These are phyloP conservation scores for Diplodia mutila DNA, from an alignment of 2,329 filamentous ascomycete species.

Conservation along the genomic window DNA sequence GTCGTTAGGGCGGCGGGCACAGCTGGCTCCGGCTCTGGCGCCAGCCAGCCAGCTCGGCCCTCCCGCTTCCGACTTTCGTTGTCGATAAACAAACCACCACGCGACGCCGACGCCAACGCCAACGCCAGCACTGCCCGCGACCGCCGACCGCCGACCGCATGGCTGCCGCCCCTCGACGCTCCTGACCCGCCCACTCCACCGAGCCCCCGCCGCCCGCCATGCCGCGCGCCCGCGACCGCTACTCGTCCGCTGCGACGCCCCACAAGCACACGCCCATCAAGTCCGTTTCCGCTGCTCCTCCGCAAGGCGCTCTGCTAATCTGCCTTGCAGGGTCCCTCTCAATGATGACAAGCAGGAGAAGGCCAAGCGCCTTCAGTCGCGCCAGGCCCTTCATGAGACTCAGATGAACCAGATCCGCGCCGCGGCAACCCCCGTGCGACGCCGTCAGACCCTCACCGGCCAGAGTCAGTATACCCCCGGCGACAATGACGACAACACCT, in stretches of 20 bases:
- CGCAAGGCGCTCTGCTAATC: conserved; percentile 1
- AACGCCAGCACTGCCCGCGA: too few species aligned
- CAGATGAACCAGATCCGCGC: conserved; percentile 92
- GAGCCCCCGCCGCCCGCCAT: conserved; percentile 44
- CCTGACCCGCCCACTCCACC: conserved; percentile 11
- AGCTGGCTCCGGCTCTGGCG: neutral
- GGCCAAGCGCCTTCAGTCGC: conserved; percentile 81
- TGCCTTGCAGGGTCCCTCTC: conserved; percentile 73
- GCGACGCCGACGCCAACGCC: neutral
- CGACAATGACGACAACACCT: conserved; percentile 58
- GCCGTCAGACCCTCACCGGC: conserved; percentile 58
- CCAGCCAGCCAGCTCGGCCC: too few species aligned
- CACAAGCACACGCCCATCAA: conserved; percentile 44
- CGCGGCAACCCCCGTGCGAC: conserved; percentile 70
- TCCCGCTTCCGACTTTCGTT: neutral
- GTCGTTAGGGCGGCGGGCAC: neutral
- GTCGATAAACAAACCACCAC: neutral
- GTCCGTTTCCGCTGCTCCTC: conserved; percentile 14
- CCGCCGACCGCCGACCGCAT: neutral
- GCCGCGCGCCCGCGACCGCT: conserved; percentile 59
- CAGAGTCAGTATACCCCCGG: conserved; percentile 56
- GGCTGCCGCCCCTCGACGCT: neutral
- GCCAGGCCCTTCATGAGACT: conserved; percentile 84
- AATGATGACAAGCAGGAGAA: conserved; percentile 96
- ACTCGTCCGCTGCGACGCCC: conserved; percentile 49